Conservation (phyloP, 2,329 filamentous ascomycete species). For the Pseudofabraea citricarpa region DNA sequence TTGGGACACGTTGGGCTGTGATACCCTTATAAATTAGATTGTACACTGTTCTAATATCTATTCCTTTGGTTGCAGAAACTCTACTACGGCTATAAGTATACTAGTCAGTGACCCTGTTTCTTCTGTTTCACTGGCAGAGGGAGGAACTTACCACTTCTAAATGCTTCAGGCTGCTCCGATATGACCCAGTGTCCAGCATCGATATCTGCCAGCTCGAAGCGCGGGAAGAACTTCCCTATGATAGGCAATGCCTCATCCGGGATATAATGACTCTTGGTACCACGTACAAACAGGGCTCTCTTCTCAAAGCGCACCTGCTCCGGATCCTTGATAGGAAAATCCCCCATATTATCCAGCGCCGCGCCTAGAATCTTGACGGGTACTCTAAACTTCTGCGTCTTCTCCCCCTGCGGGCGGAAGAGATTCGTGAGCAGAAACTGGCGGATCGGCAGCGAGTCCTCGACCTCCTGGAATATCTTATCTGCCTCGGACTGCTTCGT, state of each 20-base stretch:
- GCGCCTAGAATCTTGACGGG: conserved; percentile 67
- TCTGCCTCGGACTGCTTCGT: conserved; percentile 75
- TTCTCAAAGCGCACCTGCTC: conserved; percentile 65
- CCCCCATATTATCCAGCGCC: conserved; percentile 66
- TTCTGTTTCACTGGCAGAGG: background rate
- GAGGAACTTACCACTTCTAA: conserved; percentile 61
- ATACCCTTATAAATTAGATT: conserved; percentile 29
- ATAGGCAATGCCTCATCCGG: conserved; percentile 75
- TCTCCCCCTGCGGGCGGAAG: conserved; percentile 45
- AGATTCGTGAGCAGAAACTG: conserved; percentile 92
- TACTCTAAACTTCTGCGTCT: conserved; percentile 68
- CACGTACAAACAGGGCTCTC: conserved; percentile 75
- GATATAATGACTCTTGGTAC: conserved; percentile 73
- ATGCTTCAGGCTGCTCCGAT: conserved; percentile 79
- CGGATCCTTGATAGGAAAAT: conserved; percentile 81
- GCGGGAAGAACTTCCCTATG: conserved; percentile 77
- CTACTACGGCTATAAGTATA: conserved; percentile 50
- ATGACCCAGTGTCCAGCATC: conserved; percentile 85
- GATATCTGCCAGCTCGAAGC: conserved; percentile 67
- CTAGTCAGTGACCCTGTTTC: conserved; percentile 5
- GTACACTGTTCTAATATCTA: conserved; percentile 28
- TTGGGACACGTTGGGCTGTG: too few species aligned
- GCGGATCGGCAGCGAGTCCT: conserved; percentile 70
- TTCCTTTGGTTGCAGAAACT: conserved; percentile 52
- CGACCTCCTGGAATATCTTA: conserved; percentile 69